Evolutionary conservation across 176 grass and related monocot species (phyloP).

Genomic region (Aegilops bicornis): DNA sequence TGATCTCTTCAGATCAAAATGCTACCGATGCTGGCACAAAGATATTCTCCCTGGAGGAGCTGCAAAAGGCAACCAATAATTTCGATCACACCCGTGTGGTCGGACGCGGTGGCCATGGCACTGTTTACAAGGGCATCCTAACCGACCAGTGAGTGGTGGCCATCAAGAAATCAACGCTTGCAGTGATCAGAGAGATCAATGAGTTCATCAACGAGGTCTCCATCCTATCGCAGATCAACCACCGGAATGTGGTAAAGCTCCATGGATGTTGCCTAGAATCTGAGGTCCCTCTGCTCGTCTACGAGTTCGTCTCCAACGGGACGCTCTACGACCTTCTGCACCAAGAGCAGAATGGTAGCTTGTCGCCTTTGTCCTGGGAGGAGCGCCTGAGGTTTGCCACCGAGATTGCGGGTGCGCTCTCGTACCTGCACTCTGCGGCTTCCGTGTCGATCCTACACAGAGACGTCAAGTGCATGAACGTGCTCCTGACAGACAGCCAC

Average conservation of each 20-base stretch:
- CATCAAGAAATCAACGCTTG: conserved; percentile 6
- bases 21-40: not conserved
- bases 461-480: conserved; percentile 31
- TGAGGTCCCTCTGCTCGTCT: conserved; percentile 12
- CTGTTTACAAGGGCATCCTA: conserved; percentile 23
- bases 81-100: conserved; percentile 13
- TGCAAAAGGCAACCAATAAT: conserved; percentile 30
- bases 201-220: conserved; percentile 33
- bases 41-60: conserved; percentile 29
- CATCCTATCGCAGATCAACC: conserved; percentile 24
- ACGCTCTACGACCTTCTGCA: conserved; percentile 28
- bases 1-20: too few species aligned
- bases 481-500: conserved; percentile 25
- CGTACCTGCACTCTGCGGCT: conserved; percentile 24
- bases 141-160: conserved; percentile 28
- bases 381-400: not conserved
- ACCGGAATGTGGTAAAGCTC: conserved; percentile 30
- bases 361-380: not conserved
- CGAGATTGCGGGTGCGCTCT: not conserved
- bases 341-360: not conserved
- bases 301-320: conserved; percentile 30
- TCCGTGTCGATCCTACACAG: conserved; percentile 22
- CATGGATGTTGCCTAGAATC: conserved; percentile 27
- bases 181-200: not conserved
- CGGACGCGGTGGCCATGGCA: conserved; percentile 21